Conservation (phyloP, 441 rosid genomes). For the Gossypium davidsonii region DNA sequence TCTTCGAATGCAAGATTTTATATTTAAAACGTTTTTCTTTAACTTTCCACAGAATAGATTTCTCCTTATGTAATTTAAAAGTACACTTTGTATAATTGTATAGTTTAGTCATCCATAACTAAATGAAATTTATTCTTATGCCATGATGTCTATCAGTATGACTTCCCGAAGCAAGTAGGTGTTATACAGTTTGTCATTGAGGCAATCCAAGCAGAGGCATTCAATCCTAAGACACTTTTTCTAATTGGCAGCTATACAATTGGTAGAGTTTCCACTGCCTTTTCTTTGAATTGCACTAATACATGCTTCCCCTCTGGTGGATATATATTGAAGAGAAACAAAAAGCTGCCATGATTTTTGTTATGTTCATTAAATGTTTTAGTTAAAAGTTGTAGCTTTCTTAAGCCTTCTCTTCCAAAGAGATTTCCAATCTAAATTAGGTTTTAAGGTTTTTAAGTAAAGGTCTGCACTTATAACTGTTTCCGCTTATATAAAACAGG, state of each 20-base stretch:
- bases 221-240: slow-evolving; percentile 81
- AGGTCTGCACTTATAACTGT: neutral
- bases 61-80: neutral
- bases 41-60: neutral
- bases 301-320: neutral
- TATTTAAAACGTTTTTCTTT: neutral
- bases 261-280: slow-evolving; percentile 35
- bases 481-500: slow-evolving; percentile 32
- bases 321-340: neutral
- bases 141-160: slow-evolving; percentile 51
- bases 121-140: neutral
- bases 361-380: neutral
- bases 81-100: neutral
- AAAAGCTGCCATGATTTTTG: neutral
- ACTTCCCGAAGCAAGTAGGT: slow-evolving; percentile 90
- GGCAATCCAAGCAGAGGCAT: slow-evolving; percentile 92
- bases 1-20: neutral
- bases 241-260: slow-evolving; percentile 91
- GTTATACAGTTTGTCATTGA: slow-evolving; percentile 89
- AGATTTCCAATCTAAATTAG: neutral
- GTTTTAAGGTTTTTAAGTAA: neutral
- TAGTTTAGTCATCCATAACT: neutral
- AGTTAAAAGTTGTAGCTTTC: neutral
- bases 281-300: neutral
- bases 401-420: neutral